phyloP scores from a whole-genome alignment of 2,329 filamentous ascomycete species.

The Bipolaris bicolor region DNA sequence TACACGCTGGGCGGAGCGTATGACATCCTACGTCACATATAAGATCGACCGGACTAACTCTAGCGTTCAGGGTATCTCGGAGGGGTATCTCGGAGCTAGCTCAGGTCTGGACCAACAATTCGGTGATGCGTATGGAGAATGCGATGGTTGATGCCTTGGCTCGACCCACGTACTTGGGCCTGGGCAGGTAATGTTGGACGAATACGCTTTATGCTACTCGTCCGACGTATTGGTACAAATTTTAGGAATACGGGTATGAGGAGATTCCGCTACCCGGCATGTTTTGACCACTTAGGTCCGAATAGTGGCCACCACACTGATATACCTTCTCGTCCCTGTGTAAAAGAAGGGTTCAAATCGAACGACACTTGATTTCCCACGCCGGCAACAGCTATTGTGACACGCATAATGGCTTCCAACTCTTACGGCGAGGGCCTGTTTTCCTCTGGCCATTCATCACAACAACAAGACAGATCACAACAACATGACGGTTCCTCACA shows the following conservation, averaged over 20 bases:
- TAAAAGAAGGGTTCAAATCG: slow-evolving; percentile 5
- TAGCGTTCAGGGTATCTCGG: background rate
- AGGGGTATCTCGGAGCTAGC: background rate
- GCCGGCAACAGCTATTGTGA: slow-evolving; percentile 6
- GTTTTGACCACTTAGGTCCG: slow-evolving; percentile 6
- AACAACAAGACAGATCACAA: background rate
- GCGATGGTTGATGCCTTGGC: background rate
- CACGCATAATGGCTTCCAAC: slow-evolving; percentile 24
- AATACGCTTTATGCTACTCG: background rate
- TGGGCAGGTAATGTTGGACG: background rate
- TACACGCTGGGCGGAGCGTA: background rate
- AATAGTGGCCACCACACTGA: background rate
- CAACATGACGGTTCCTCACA: slow-evolving; percentile 8
- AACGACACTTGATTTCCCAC: slow-evolving; percentile 9
- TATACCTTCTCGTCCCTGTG: slow-evolving; percentile 4
- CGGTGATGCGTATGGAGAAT: background rate
- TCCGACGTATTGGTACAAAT: slow-evolving; percentile 4
- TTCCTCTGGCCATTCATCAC: background rate
- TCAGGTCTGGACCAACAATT: slow-evolving; percentile 7
- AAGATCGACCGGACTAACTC: slow-evolving; percentile 5
- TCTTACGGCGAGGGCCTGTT: slow-evolving; percentile 8
- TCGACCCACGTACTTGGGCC: background rate
- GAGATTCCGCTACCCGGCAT: slow-evolving; percentile 7
- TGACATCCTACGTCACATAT: slow-evolving; percentile 1
- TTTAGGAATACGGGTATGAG: slow-evolving; percentile 3